A percentile compares a stretch with the other conserved stretches of the same genome.
Evolutionary conservation across 768 basidiomycete species (phyloP).

Genomic region (Hortiboletus flavorubellus): DNA sequence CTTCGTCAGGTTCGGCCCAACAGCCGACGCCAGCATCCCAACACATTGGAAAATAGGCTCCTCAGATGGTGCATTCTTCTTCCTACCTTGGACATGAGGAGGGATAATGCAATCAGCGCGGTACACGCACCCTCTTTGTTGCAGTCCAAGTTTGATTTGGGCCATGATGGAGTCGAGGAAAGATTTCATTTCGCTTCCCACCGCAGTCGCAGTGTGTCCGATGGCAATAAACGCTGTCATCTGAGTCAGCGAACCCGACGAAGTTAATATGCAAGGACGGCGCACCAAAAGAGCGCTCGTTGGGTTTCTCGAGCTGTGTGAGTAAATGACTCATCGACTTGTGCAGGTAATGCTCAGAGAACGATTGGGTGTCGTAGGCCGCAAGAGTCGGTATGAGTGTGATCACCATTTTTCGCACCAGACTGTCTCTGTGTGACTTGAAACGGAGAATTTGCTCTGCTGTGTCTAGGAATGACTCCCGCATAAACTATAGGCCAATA

Average conservation of each 20-base stretch:
- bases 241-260: not conserved
- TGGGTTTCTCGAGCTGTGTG: slow-evolving; percentile 82
- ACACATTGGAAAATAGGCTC: slow-evolving; percentile 98
- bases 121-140: slow-evolving; percentile 69
- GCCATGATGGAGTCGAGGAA: slow-evolving; percentile 90
- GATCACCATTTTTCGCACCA: slow-evolving; percentile 93
- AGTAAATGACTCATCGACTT: slow-evolving; percentile 92
- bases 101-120: not conserved
- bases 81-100: slow-evolving; percentile 36
- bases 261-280: slow-evolving; percentile 11
- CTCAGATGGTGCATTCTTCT: slow-evolving; percentile 90
- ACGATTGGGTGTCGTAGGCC: slow-evolving; percentile 90
- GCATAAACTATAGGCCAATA: slow-evolving; percentile 67
- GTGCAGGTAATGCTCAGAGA: slow-evolving; percentile 87
- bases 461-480: slow-evolving; percentile 78
- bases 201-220: slow-evolving; percentile 89
- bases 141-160: slow-evolving; percentile 86
- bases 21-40: slow-evolving; percentile 91
- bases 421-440: slow-evolving; percentile 79
- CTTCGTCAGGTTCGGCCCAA: slow-evolving; percentile 94
- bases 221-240: slow-evolving; percentile 87
- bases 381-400: slow-evolving; percentile 94
- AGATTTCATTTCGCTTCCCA: slow-evolving; percentile 92
- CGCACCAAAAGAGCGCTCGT: slow-evolving; percentile 82
- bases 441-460: slow-evolving; percentile 90